A percentile compares a stretch with the other conserved stretches of the same genome.
Conservation (phyloP, 2,329 filamentous ascomycete species). For the Peltaster fructicola region DNA sequence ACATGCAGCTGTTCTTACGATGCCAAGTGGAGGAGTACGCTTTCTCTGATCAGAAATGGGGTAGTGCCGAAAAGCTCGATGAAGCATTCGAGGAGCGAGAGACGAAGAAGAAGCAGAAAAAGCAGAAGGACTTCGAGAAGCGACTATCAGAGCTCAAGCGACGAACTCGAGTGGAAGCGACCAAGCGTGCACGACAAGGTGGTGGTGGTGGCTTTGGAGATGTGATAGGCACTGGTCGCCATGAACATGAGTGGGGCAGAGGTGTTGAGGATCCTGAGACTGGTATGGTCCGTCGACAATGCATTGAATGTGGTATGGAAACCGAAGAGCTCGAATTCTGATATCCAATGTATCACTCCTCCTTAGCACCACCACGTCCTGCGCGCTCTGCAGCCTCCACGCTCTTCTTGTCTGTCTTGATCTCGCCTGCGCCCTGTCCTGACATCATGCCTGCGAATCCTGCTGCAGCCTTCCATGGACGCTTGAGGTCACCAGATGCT, state of each 20-base stretch:
- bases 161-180: conserved; percentile 79
- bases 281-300: conserved; percentile 64
- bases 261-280: conserved; percentile 40
- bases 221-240: conserved; percentile 47
- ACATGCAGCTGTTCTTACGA: conserved; percentile 95
- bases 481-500: conserved; percentile 77
- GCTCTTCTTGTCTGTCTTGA: conserved; percentile 64
- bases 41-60: conserved; percentile 71
- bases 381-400: conserved; percentile 34
- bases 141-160: conserved; percentile 85
- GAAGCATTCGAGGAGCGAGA: conserved; percentile 72
- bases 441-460: conserved; percentile 64
- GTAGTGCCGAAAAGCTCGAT: conserved; percentile 66
- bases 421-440: conserved; percentile 41
- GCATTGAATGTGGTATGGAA: conserved; percentile 49
- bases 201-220: conserved; percentile 53
- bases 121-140: conserved; percentile 79
- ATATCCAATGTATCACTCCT: conserved; percentile 23
- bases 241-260: conserved; percentile 75
- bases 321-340: conserved; percentile 46
- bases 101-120: conserved; percentile 62
- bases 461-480: conserved; percentile 76
- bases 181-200: conserved; percentile 49
- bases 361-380: conserved; percentile 33
- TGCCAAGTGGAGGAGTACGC: conserved; percentile 93